Evolutionary conservation across 1,139 yeast genomes (phyloP).

Genomic region (Blastobotrys apis): DNA sequence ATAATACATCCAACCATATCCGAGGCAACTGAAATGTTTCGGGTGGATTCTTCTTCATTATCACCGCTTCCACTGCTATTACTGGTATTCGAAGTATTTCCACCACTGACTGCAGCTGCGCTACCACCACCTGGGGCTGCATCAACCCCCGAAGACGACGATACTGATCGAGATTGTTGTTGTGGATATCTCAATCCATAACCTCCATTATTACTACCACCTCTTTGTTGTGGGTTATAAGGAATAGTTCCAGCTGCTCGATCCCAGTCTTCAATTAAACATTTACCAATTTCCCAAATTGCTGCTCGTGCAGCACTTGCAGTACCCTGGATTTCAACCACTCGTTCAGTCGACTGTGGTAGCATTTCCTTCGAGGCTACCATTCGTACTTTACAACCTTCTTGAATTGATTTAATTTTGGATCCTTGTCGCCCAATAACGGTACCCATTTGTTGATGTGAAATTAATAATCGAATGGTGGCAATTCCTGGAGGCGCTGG

Average conservation of each 20-base stretch:
- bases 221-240: constrained; percentile 54
- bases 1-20: constrained; percentile 88
- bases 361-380: constrained; percentile 84
- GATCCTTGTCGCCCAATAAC: constrained; percentile 83
- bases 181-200: no score
- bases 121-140: neutral
- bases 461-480: constrained; percentile 66
- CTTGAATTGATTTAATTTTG: constrained; percentile 78
- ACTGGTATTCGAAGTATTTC: constrained; percentile 2
- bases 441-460: constrained; percentile 88
- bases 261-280: constrained; percentile 66
- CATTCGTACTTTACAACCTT: constrained; percentile 65
- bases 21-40: constrained; percentile 58
- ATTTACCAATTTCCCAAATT: constrained; percentile 60
- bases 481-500: constrained; percentile 54
- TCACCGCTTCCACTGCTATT: constrained; percentile 6
- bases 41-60: constrained; percentile 31
- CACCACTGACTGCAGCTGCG: neutral
- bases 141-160: neutral
- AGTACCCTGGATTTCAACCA: constrained; percentile 83
- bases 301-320: constrained; percentile 60
- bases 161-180: neutral
- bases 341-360: constrained; percentile 80
- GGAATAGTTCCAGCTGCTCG: constrained; percentile 58
- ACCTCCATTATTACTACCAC: constrained; percentile 1